phyloP scores from a whole-genome alignment of 2,329 filamentous ascomycete genomes.

The Teratosphaeria zuluensis region DNA sequence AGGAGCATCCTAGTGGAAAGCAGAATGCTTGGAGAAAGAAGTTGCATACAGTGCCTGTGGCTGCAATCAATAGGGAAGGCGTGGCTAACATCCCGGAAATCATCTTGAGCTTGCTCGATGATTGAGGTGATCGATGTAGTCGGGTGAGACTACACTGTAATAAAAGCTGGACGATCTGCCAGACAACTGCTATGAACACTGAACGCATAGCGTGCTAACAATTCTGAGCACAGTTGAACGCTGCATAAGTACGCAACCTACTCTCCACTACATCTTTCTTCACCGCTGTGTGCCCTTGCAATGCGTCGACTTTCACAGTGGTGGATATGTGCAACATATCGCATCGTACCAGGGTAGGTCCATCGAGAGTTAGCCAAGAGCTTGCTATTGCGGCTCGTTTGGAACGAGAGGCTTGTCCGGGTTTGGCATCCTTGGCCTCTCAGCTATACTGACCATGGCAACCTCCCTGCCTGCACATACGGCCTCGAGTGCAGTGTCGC shows the following conservation, averaged over 20 bases:
- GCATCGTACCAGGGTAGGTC: no score
- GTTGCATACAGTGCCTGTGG: slow-evolving; percentile 66
- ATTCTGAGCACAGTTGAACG: not conserved
- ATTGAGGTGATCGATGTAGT: not conserved
- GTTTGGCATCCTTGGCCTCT: not conserved
- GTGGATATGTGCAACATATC: no score
- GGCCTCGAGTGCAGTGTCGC: not conserved
- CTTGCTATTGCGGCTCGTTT: not conserved
- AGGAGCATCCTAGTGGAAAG: slow-evolving; percentile 62
- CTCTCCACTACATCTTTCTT: not conserved
- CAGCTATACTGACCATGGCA: not conserved
- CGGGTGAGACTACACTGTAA: not conserved
- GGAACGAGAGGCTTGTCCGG: not conserved
- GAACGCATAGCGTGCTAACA: not conserved
- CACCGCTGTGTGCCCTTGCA: not conserved
- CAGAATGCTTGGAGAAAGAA: slow-evolving; percentile 51
- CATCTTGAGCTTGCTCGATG: slow-evolving; percentile 53
- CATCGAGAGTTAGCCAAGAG: not conserved
- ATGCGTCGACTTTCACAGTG: no score
- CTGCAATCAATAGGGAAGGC: slow-evolving; percentile 79
- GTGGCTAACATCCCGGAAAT: slow-evolving; percentile 65
- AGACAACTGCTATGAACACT: no score
- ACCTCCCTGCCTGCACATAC: not conserved
- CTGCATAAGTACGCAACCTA: not conserved
- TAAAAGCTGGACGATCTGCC: no score